Base-by-base conservation (phyloP, 768 basidiomycete genomes). In the Kwoniella sp. region DNA sequence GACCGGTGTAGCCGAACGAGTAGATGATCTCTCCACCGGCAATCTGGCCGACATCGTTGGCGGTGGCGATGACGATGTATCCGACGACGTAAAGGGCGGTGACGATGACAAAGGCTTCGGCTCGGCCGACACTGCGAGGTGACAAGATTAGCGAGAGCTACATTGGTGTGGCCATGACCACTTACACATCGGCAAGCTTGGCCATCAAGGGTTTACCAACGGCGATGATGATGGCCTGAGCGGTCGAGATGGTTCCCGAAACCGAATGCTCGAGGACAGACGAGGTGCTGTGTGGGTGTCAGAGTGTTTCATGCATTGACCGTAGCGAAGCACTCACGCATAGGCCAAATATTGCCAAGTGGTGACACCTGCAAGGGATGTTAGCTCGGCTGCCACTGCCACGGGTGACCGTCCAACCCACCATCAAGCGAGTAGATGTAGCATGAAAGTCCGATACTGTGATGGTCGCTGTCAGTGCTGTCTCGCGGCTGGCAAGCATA, bases 391-490 rank as follows among this genome's bases (percentile, higher is more conserved):
- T 19, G 7, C 28, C 39, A 20, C 12, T 27, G 17, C 22, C n/a
- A 36, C 25, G 5, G 28, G 19, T 4, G 36, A 28, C 14, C n/a
- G 9, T n/a, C 8, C 22, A 32, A 51, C 59, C 44, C 19, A 69
- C 71, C 78, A 54, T 87, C 86, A 26, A 88, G 77, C 0, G 85
- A 85, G 70, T 87, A 88, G 50, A 87, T 83, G 69, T 86, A 88
- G 1, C 85, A 81, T 0, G 84, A 83, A 0, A 86, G 79, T 12
- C 78, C 85, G 50, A 87, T 71, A 46, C 83, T 76, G 46, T 29
- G 41, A 51, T 37, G 37, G 31, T 50, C 22, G 6, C 34, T 6
- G 15, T n/a, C 15, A 12, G 15, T 36, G 34, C 34, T 12, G 19
- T 46, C n/a, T 14, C 19, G 37, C 10, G 37, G 4, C n/a, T n/a